Conservation (phyloP, 2,329 filamentous ascomycete genomes). For the Bipolaris zeicola region DNA sequence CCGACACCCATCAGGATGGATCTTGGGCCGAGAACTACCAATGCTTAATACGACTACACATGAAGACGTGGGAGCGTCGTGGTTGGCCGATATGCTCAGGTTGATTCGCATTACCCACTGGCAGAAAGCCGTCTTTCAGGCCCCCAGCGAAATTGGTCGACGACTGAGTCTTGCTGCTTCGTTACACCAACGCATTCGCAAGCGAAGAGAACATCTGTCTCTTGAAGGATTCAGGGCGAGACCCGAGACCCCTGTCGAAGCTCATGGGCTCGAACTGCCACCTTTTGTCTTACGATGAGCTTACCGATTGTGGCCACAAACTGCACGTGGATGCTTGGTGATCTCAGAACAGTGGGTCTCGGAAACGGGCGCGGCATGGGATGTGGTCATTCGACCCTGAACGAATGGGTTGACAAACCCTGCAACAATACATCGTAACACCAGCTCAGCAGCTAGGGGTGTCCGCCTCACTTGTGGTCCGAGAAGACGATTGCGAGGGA, state of each 20-base stretch:
- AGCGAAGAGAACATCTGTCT: background rate
- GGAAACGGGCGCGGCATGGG: background rate
- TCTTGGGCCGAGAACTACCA: background rate
- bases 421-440: background rate
- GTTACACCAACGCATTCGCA: background rate
- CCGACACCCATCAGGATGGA: too few species aligned
- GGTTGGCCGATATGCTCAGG: background rate
- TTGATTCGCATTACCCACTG: background rate
- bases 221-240: background rate
- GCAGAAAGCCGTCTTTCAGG: background rate
- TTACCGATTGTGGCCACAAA: background rate
- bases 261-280: background rate
- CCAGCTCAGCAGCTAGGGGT: background rate
- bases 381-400: background rate
- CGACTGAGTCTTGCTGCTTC: background rate
- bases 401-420: background rate
- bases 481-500: background rate
- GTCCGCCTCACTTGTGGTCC: background rate
- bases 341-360: background rate
- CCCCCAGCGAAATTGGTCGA: background rate
- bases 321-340: background rate
- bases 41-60: background rate
- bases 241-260: background rate
- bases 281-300: background rate
- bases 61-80: too few species aligned